phyloP scores from a whole-genome alignment of 768 basidiomycete genomes.

The Trametes cingulata region DNA sequence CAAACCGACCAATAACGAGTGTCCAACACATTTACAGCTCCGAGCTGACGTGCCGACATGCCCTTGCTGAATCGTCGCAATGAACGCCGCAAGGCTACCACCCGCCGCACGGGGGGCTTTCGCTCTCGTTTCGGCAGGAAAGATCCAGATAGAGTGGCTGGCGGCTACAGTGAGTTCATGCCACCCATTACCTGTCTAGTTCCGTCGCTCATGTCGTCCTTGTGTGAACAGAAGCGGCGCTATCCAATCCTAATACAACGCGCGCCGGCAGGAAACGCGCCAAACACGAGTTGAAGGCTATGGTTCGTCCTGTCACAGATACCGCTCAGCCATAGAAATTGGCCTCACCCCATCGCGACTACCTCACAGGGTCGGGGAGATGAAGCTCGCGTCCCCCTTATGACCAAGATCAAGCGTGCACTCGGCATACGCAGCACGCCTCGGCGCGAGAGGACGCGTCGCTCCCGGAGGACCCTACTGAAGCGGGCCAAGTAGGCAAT shows the following conservation, averaged over 20 bases:
- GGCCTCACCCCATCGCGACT: background rate
- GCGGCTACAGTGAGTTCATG: slow-evolving; percentile 45
- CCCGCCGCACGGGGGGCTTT: slow-evolving; percentile 14
- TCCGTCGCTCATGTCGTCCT: slow-evolving; percentile 12
- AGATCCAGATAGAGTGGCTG: slow-evolving; percentile 48
- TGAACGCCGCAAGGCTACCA: slow-evolving; percentile 9
- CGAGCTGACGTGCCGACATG: slow-evolving; percentile 2
- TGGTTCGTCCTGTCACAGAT: slow-evolving; percentile 38
- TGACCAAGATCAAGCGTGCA: slow-evolving; percentile 52
- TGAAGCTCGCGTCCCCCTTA: slow-evolving; percentile 47
- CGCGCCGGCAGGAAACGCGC: slow-evolving; percentile 45
- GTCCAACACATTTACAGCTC: too few relatives aligned
- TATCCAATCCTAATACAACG: slow-evolving; percentile 54
- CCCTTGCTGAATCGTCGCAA: slow-evolving; percentile 1
- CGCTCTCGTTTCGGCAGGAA: slow-evolving; percentile 22
- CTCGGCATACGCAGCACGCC: slow-evolving; percentile 53
- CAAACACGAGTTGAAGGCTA: slow-evolving; percentile 44
- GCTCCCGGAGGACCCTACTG: background rate
- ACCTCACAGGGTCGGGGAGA: slow-evolving; percentile 41
- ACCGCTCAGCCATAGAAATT: background rate
- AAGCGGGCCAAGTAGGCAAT: too few relatives aligned
- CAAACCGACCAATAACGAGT: background rate
- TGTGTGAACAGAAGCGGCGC: slow-evolving; percentile 41
- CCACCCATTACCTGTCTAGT: background rate
- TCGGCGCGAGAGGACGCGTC: slow-evolving; percentile 25